Evolutionary conservation across 2,329 filamentous ascomycete species (phyloP).

Genomic region (Decorospora gaudefroyi): DNA sequence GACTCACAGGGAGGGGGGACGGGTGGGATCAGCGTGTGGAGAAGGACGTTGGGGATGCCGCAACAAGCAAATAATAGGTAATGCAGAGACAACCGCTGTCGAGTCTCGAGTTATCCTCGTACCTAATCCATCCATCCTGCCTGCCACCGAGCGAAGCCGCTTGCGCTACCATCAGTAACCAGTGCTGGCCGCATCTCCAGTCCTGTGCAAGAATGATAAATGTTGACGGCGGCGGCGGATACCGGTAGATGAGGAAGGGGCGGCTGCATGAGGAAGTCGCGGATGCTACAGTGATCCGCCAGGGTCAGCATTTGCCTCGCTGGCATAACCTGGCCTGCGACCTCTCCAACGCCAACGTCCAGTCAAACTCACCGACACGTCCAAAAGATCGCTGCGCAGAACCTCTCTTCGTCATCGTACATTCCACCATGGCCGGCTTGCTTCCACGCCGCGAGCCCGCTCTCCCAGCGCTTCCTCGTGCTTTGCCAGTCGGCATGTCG

Average conservation of each 20-base stretch:
- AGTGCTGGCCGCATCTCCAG: too few species aligned
- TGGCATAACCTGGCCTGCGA: slow-evolving; percentile 25
- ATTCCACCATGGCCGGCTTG: slow-evolving; percentile 24
- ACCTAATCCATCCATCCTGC: slow-evolving; percentile 6
- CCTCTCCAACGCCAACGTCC: slow-evolving; percentile 25
- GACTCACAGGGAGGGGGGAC: slow-evolving; percentile 22
- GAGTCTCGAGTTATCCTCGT: slow-evolving; percentile 11
- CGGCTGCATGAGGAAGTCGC: slow-evolving; percentile 12
- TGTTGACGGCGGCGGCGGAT: slow-evolving; percentile 18
- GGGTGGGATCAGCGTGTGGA: slow-evolving; percentile 29
- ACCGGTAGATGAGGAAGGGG: too few species aligned
- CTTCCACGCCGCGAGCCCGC: slow-evolving; percentile 27
- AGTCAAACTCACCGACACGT: slow-evolving; percentile 41
- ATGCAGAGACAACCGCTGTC: too few species aligned
- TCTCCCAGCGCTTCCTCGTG: slow-evolving; percentile 36
- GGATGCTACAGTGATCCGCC: slow-evolving; percentile 23
- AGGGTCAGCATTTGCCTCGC: slow-evolving; percentile 29
- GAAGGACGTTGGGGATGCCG: slow-evolving; percentile 23
- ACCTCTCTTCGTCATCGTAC: slow-evolving; percentile 20
- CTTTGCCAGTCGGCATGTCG: slow-evolving; percentile 20
- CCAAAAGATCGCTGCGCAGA: slow-evolving; percentile 21
- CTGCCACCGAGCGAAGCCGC: slow-evolving; percentile 15
- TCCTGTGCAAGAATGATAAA: slow-evolving; percentile 29
- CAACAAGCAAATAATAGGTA: slow-evolving; percentile 25
- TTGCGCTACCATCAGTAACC: slow-evolving; percentile 20